A percentile compares a stretch with the other conserved stretches of the same genome.
Evolutionary conservation across 169 alveolate genomes (phyloP).

Genomic region (Cryptosporidium ubiquitum): DNA sequence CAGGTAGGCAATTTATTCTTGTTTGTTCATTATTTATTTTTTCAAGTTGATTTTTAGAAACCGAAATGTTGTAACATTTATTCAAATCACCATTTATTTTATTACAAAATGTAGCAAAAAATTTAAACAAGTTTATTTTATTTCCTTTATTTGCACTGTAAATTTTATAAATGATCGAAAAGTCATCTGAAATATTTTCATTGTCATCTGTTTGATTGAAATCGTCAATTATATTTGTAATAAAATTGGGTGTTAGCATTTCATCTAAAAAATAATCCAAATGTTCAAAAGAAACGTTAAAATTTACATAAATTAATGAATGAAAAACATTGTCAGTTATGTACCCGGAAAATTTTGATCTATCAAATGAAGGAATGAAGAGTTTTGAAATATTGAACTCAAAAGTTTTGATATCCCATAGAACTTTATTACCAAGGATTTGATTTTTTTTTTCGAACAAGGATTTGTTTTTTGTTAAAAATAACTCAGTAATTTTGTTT

Average conservation of each 20-base stretch:
- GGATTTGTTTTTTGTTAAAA: background rate
- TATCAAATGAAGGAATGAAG: background rate
- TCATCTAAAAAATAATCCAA: slow-evolving; percentile 21
- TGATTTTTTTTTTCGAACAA: background rate
- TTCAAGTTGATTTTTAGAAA: background rate
- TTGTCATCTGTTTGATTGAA: background rate
- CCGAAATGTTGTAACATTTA: background rate
- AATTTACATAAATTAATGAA: background rate
- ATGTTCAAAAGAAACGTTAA: background rate
- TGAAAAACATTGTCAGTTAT: background rate
- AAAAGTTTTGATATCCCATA: slow-evolving; percentile 15
- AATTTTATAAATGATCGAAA: slow-evolving; percentile 1
- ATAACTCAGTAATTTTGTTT: background rate
- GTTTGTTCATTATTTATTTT: background rate
- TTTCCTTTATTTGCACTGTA: background rate
- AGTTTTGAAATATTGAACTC: slow-evolving; percentile 4
- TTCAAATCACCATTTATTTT: background rate
- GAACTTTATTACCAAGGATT: background rate
- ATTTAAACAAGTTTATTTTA: slow-evolving; percentile 22
- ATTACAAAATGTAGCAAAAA: slow-evolving; percentile 1
- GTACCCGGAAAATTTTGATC: background rate
- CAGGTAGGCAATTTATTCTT: background rate
- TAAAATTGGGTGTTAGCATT: slow-evolving; percentile 3
- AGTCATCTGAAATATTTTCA: background rate
- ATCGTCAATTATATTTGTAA: background rate